Evolutionary conservation across 2,329 filamentous ascomycete species (phyloP).

Genomic region (Microdochium trichocladiopsis): DNA sequence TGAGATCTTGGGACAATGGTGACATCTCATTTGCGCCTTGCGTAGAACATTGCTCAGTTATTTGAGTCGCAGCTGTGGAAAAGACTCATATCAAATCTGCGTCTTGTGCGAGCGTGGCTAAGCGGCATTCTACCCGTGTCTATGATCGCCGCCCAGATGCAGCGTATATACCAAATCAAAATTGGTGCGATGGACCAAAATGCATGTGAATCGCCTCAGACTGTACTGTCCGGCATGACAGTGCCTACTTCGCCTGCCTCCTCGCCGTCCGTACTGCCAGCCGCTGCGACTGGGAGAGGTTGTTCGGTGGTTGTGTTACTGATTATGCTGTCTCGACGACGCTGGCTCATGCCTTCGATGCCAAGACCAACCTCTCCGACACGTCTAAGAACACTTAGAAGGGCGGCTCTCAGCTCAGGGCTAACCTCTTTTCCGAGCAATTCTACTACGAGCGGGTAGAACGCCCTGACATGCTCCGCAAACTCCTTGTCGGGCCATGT

Average conservation of each 20-base stretch:
- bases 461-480: constrained; percentile 67
- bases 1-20: too few relatives aligned
- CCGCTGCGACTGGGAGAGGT: background rate
- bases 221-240: background rate
- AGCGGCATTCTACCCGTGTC: too few relatives aligned
- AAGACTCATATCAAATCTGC: too few relatives aligned
- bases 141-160: too few relatives aligned
- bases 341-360: constrained; percentile 40
- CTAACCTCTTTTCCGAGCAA: constrained; percentile 77
- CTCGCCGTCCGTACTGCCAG: background rate
- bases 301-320: constrained; percentile 16
- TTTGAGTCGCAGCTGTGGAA: too few relatives aligned
- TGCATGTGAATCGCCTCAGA: background rate
- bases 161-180: background rate
- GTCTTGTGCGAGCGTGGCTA: too few relatives aligned
- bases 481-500: constrained; percentile 79
- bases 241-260: constrained; percentile 7
- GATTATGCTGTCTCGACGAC: constrained; percentile 32
- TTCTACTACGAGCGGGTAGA: constrained; percentile 82
- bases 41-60: too few relatives aligned
- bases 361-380: constrained; percentile 72
- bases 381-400: constrained; percentile 71
- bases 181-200: background rate
- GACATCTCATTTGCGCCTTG: too few relatives aligned
- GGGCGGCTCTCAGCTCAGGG: constrained; percentile 66